A percentile compares a stretch with the other conserved stretches of the same genome.
Conservation (phyloP, 2,329 filamentous ascomycete species). For the Trichoderma atrobrunneum region DNA sequence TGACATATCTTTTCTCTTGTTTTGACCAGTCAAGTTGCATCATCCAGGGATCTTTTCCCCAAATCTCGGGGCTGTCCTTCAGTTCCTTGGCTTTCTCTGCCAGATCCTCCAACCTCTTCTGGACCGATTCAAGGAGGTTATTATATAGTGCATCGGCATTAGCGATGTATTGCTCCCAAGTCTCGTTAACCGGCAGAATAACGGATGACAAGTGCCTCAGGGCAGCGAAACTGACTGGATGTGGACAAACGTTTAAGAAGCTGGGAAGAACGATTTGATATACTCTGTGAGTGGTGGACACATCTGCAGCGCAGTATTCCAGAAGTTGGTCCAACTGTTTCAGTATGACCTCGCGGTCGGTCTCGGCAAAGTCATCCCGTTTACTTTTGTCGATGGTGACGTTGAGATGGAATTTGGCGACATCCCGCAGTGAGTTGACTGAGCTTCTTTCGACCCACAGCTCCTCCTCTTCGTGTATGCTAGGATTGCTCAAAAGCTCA, state of each 20-base stretch:
- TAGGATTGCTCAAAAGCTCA: constrained; percentile 64
- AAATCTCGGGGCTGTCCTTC: constrained; percentile 66
- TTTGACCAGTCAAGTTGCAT: constrained; percentile 93
- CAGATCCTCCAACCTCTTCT: constrained; percentile 68
- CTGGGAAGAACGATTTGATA: constrained; percentile 90
- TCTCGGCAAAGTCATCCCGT: constrained; percentile 80
- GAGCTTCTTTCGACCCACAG: constrained; percentile 94
- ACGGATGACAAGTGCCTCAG: constrained; percentile 90
- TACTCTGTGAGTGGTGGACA: constrained; percentile 88
- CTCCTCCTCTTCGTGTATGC: constrained; percentile 84
- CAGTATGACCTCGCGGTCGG: constrained; percentile 68
- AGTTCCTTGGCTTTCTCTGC: constrained; percentile 74
- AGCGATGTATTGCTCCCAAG: constrained; percentile 81
- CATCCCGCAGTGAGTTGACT: constrained; percentile 89
- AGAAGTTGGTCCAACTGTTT: constrained; percentile 76
- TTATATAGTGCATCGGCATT: constrained; percentile 85
- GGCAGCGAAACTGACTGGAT: constrained; percentile 95
- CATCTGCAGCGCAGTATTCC: constrained; percentile 93
- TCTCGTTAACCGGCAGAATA: constrained; percentile 83
- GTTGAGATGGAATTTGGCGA: constrained; percentile 93
- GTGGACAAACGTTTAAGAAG: constrained; percentile 86
- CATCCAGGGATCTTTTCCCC: constrained; percentile 83
- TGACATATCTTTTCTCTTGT: constrained; percentile 86
- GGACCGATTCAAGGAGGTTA: constrained; percentile 71
- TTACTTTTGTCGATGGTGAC: constrained; percentile 86